Evolutionary conservation across 2,329 filamentous ascomycete species (phyloP), one percentile per base, ranked within the genome.

Genomic region (Lojkania enalia): DNA sequence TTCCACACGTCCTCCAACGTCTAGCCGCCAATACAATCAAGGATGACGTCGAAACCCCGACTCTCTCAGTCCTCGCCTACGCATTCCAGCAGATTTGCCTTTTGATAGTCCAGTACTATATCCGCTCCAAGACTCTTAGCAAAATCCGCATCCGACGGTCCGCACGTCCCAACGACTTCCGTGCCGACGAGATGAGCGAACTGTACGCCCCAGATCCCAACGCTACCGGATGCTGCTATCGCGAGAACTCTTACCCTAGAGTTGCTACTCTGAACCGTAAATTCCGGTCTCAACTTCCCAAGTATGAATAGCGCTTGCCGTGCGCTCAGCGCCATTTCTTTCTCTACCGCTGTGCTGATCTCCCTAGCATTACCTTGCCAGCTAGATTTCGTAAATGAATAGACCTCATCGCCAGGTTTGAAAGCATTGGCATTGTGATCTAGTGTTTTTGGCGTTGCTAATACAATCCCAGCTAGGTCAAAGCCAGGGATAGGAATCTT

Each of bases 141-240:
- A 35, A 73, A 65, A 6, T 66, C 65, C 4, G 66, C 54, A 51
- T 73, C 77, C 13, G 58, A 52, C 1, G 65, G 37, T 2, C 72
- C 67, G 47, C 68, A 71, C 1, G 70, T 71, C 18, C 63, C 74
- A 7, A 74, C 54, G 3, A 77, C 71, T 29, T 69, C 56, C 2
- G 64, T 62, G 1, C 74, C 71, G 20, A 64, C 62, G 42, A 58
- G 49, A 33, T 61, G 62, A 14, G 71, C 71, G 20, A 74, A 51
- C 60, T 75, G 74, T 37, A 74, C 60, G 18, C 67, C 59, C 74
- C 73, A 77, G 21, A 69, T 59, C 3, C 75, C 76, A 1, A 76
- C 72, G 3, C 67, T 66, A 3, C 75, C 74, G 3, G 72, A 70
- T 1, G 74, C 74, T 35, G 66, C 76, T 3, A 70, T 76, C 12